phyloP scores from a whole-genome alignment of 106 monocot genomes.

The Xerophyta viscosa region DNA sequence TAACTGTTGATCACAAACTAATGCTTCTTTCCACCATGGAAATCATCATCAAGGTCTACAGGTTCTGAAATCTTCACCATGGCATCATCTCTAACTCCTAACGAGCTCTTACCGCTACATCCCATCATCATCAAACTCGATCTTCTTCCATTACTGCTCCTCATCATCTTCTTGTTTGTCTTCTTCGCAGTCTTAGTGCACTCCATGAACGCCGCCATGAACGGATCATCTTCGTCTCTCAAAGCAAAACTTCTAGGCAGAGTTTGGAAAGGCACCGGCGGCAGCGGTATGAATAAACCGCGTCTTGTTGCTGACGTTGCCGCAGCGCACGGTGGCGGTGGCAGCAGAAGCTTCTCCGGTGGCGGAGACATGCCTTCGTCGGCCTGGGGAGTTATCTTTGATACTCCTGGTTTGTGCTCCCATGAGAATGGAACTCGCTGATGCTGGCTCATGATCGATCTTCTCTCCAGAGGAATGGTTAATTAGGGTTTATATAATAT shows the following conservation, averaged over 20 bases:
- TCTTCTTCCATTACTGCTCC: too few relatives aligned
- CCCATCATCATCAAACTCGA: background rate
- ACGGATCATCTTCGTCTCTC: conserved; percentile 17
- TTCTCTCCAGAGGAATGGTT: too few relatives aligned
- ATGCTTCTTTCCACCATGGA: too few relatives aligned
- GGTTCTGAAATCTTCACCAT: conserved; percentile 14
- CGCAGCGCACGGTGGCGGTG: background rate
- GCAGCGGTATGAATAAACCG: conserved; percentile 12
- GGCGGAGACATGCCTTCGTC: background rate
- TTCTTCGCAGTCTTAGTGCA: conserved; percentile 20
- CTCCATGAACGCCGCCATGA: conserved; percentile 30
- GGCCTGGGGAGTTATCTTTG: conserved; percentile 8
- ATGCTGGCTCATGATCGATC: too few relatives aligned
- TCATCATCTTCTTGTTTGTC: background rate
- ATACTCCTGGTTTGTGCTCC: background rate
- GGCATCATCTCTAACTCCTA: conserved; percentile 3
- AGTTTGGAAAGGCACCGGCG: conserved; percentile 11
- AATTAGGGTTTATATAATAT: too few relatives aligned
- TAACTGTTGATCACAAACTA: too few relatives aligned
- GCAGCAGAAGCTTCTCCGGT: background rate
- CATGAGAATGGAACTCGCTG: conserved; percentile 1
- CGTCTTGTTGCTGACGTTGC: background rate
- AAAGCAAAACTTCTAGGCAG: too few relatives aligned
- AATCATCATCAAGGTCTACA: background rate
- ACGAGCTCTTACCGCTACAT: background rate